Evolutionary conservation across 495 filamentous ascomycete genomes (phyloP), one percentile per base, ranked within the genome.

Genomic region (Penicillium daleae): DNA sequence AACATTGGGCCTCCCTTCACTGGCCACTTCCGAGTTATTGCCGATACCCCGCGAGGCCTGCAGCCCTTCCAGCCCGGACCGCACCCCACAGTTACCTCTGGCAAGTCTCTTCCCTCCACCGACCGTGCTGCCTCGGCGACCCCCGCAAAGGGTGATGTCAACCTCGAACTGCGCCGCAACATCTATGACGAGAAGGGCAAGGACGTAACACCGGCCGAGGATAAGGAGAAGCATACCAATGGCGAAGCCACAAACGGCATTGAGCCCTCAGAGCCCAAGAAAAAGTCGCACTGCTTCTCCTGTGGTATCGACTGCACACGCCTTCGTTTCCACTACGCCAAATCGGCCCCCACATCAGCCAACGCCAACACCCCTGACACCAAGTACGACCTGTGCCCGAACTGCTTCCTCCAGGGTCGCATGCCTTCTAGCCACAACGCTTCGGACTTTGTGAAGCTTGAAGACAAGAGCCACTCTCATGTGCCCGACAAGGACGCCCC

Each of bases 1-100:
- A 93, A 92, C 75, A 95, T 97, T 61, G 94, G 93, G 6, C 96
- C 95, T 4, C 96, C 95, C 15, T 97, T 96, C 69, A 99, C 95
- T 1, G 94, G 95, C 40, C 96, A 99, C 77, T 99, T 98, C 87
- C 87, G 92, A 63, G 86, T 97, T 55, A 89, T 92, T 51, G 93
- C 90, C 65, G 95, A 99, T 74, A 97, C 95, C 5, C 96, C 95
- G 50, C 90, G 95, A 32, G 95, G 95, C 19, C 85, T 99, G 37
- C 94, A 97, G 72, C 88, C 93, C 42, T 96, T 92, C 83, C 95
- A 99, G 71, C 95, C 95, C 22, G 89, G 90, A 5, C 86, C 92
- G 0, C 88, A 91, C 69, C 85, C 90, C 15, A 79, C 85, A 31
- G 82, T 92, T 24, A 89, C 92, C 22, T 79, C 87, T 35, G 92